Evolutionary conservation across 116 monocot genomes (phyloP).

Genomic region (Iris pallida): DNA sequence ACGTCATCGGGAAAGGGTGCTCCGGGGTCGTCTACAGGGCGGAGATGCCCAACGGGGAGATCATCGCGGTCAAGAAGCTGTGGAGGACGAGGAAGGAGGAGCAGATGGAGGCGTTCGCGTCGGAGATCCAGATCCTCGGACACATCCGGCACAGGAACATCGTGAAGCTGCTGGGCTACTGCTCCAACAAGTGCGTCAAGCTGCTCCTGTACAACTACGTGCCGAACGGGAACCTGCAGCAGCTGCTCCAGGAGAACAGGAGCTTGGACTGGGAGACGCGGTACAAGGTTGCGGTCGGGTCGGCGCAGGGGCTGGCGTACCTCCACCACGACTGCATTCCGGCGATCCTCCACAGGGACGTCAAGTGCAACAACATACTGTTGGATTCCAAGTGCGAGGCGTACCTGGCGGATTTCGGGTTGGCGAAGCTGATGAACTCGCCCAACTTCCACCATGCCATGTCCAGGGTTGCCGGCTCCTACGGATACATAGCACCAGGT

Average conservation of each 20-base stretch:
- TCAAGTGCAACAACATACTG: constrained; percentile 90
- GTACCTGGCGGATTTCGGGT: constrained; percentile 84
- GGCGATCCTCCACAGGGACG: constrained; percentile 78
- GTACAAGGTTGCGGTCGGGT: constrained; percentile 75
- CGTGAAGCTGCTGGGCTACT: constrained; percentile 74
- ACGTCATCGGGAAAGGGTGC: constrained; percentile 79
- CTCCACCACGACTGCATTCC: constrained; percentile 97
- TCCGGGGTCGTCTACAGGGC: constrained; percentile 89
- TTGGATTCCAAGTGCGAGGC: constrained; percentile 76
- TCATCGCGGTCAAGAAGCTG: constrained; percentile 84
- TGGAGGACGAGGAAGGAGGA: constrained; percentile 58
- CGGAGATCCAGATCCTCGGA: constrained; percentile 82
- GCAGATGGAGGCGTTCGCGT: constrained; percentile 38
- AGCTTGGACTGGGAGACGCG: constrained; percentile 89
- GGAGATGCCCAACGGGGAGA: constrained; percentile 83
- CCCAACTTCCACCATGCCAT: constrained; percentile 75
- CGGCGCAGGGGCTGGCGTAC: constrained; percentile 82
- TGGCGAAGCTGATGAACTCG: constrained; percentile 79
- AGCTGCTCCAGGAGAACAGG: constrained; percentile 59
- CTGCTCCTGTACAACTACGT: constrained; percentile 86
- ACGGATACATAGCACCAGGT: constrained; percentile 97
- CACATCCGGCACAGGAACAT: constrained; percentile 94
- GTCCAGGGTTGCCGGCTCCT: constrained; percentile 88
- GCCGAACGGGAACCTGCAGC: constrained; percentile 76
- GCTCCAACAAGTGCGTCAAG: constrained; percentile 70